Evolutionary conservation across 2,329 filamentous ascomycete genomes (phyloP).

Genomic region (Neofusicoccum sp.): DNA sequence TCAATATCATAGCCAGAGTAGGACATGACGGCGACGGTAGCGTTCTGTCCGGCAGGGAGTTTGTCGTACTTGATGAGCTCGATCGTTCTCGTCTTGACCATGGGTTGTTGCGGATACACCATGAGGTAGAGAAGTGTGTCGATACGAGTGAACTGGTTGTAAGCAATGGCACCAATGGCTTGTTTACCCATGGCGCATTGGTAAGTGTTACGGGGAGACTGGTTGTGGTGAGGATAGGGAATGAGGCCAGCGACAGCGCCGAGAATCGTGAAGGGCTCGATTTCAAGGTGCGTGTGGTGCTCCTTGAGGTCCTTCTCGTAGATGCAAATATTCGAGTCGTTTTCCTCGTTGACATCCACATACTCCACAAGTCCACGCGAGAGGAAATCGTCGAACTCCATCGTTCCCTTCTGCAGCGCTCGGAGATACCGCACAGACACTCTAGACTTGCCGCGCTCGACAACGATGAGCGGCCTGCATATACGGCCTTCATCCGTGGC

Average conservation of each 20-base stretch:
- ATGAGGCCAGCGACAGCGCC: constrained; percentile 95
- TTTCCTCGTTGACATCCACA: constrained; percentile 96
- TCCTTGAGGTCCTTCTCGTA: constrained; percentile 81
- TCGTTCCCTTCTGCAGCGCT: constrained; percentile 76
- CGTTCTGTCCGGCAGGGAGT: constrained; percentile 92
- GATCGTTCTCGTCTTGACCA: constrained; percentile 97
- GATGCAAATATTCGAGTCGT: constrained; percentile 89
- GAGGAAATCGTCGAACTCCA: constrained; percentile 92
- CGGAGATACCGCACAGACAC: constrained; percentile 77
- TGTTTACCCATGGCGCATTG: constrained; percentile 99
- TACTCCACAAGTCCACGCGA: constrained; percentile 91
- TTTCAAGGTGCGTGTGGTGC: constrained; percentile 90
- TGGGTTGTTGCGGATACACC: constrained; percentile 95
- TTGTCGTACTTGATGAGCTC: constrained; percentile 97
- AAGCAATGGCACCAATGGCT: constrained; percentile 96
- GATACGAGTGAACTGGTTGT: constrained; percentile 96
- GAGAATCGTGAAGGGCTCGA: constrained; percentile 95
- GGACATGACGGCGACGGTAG: constrained; percentile 97
- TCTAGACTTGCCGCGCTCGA: constrained; percentile 81
- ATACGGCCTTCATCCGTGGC: constrained; percentile 97
- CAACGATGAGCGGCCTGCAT: constrained; percentile 91
- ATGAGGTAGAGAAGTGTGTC: constrained; percentile 95
- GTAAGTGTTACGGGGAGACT: constrained; percentile 97
- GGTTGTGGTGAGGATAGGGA: constrained; percentile 97
- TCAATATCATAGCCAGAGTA: constrained; percentile 99